Evolutionary conservation across 2,329 filamentous ascomycete genomes (phyloP), one percentile per base, ranked within the genome.

Genomic region (Byssoonygena ceratinophila): DNA sequence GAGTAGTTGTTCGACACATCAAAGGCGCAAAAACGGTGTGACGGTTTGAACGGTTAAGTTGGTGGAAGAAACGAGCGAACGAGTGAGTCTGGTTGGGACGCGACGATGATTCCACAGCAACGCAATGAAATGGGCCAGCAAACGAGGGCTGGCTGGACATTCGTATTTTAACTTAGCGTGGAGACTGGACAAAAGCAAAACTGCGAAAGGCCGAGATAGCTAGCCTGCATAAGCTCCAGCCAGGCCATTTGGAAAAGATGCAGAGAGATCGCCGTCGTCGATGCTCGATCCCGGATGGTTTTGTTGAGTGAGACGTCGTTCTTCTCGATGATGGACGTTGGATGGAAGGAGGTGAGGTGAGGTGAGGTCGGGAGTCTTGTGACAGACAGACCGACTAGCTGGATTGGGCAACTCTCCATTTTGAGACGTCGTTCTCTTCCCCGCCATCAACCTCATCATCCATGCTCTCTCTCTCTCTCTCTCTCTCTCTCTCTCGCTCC

Each of bases 111-210:
- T 25, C 27, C 45, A 32, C 43, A 45, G 27, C 39, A 41, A 41
- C n/a, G 39, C 27, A 22, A 23, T n/a, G n/a, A n/a, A n/a, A n/a
- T n/a, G n/a, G n/a, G n/a, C n/a, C n/a, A n/a, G n/a, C 25, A 32
- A 22, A 46, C 34, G 16, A 46, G n/a, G 44, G 46, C 46, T 49
- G 36, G 46, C 34, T 49, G 46, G 46, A 49, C 2, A 14, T 49
- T 49, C 36, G 46, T 40, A 49, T 49, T 49, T n/a, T n/a, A n/a
- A n/a, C n/a, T n/a, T 29, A 40, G 25, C 22, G 36, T 18, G 46
- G 25, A 6, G 18, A 25, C 29, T 14, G 22, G 32, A 23, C 11
- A 31, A 49, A 40, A 40, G 23, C 36, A 31, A 48, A 29, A 40
- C 31, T 22, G 12, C 6, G 16, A 34, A 32, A 34, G 16, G 27